Base-by-base conservation (phyloP, 345 rosid genomes). In the Cardamine chenopodiifolia region DNA sequence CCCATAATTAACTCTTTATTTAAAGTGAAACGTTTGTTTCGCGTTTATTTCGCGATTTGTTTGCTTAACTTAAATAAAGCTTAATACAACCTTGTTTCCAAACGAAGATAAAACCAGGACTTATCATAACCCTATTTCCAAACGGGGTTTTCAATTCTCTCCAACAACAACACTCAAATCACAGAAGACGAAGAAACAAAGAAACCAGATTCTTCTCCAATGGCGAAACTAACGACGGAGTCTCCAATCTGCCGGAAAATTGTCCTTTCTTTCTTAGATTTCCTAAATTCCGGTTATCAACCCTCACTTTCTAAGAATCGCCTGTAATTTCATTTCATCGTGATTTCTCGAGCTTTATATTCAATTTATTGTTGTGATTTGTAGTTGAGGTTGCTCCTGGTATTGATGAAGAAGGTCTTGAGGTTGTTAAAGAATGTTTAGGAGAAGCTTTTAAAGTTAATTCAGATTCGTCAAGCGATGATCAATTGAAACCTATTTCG, bases 361-460 rank as follows among this genome's bases (percentile, higher is more conserved):
- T 12, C 22, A 29, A 39, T 20, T 20, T 75, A 7, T 39, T 48
- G 9, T 50, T 68, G 48, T 58, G 18, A 0, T 34, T 66, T 58
- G 58, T 67, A 89, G 98, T 92, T 71, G 93, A 92, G 62, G 84
- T 87, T 13, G 83, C 86, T 35, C 79, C 90, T 0, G 93, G 93
- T 39, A 89, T 83, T 59, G 97, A 92, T 69, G 73, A 76, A 28
- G 98, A 92, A 86, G 95, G 93, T 11, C 80, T 92, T 74, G 93
- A 90, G 71, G 93, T 92, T 73, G 93, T 88, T 44, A 85, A 64
- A 73, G 96, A 92, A 68, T 92, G 95, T 72, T 81, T 92, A 78
- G 31, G 49, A 0, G 93, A 85, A 53, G 91, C 82, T 20, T 92
- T 92, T 65, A 80, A 81, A 58, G 81, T 85, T 12, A 73, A 74